Conservation (phyloP, 1,284 basidiomycete species). For the Sporisorium exsertum region DNA sequence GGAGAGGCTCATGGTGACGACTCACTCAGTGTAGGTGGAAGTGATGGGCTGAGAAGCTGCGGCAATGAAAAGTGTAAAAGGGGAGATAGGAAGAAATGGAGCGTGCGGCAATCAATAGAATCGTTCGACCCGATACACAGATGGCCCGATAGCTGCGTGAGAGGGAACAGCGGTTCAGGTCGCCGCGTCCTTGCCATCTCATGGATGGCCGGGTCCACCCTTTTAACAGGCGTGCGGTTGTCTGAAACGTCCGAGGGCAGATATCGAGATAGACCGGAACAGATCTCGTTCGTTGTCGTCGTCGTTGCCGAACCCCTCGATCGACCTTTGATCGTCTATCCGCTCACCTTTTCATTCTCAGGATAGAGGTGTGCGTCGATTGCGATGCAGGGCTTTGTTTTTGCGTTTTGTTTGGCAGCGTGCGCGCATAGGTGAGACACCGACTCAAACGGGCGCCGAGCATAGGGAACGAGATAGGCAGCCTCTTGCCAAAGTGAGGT, state of each 20-base stretch:
- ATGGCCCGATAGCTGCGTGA: not conserved
- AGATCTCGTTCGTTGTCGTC: not conserved
- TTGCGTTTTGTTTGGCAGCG: not conserved
- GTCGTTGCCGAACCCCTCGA: not conserved
- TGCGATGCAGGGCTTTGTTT: too few species aligned
- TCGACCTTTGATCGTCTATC: too few species aligned
- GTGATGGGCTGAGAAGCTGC: not conserved
- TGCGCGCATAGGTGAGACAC: not conserved
- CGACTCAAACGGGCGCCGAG: too few species aligned
- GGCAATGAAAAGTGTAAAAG: not conserved
- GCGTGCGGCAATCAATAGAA: not conserved
- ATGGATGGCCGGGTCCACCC: too few species aligned
- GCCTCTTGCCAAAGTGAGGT: not conserved
- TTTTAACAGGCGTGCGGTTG: not conserved
- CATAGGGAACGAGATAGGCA: not conserved
- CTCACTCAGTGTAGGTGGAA: not conserved
- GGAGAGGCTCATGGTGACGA: constrained; percentile 10
- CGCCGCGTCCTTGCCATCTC: not conserved
- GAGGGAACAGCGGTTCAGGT: not conserved
- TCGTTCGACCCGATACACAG: not conserved
- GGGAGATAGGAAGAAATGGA: not conserved
- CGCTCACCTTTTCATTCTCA: too few species aligned
- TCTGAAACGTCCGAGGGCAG: not conserved
- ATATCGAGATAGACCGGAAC: not conserved
- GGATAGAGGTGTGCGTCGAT: too few species aligned